Conservation (phyloP, 192 early-diverging fungal species). For the Linnemannia zychae region DNA sequence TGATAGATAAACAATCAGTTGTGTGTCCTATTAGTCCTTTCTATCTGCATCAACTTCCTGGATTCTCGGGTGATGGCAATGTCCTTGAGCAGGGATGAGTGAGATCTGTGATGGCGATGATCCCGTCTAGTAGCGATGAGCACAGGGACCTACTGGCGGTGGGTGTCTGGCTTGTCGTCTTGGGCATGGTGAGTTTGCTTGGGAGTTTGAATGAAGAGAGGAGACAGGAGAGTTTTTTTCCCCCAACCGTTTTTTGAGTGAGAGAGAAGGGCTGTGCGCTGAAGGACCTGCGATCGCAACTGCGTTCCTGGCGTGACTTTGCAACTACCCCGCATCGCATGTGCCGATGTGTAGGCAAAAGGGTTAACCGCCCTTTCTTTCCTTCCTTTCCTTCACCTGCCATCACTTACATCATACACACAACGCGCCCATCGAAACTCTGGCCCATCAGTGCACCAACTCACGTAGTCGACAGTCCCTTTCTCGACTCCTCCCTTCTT, state of each 20-base stretch:
- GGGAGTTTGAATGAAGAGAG: neutral
- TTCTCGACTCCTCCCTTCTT: neutral
- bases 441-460: neutral
- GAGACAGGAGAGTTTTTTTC: neutral
- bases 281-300: neutral
- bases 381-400: neutral
- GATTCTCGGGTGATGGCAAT: neutral
- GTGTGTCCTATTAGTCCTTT: neutral
- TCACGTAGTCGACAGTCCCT: neutral
- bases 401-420: neutral
- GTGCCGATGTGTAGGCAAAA: too few species aligned
- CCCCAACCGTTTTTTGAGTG: conserved; percentile 21
- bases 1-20: neutral
- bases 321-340: neutral
- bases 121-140: neutral
- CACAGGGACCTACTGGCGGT: conserved; percentile 18
- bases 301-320: neutral
- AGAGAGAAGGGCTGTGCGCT: neutral
- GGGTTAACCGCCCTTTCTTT: neutral
- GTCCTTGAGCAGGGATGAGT: neutral
- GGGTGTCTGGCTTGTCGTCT: conserved; percentile 30
- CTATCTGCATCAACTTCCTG: neutral
- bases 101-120: neutral
- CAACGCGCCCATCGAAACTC: neutral
- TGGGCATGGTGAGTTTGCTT: conserved; percentile 23